Base-by-base conservation (phyloP, 805 yeast species). In the Blastobotrys muscicola region DNA sequence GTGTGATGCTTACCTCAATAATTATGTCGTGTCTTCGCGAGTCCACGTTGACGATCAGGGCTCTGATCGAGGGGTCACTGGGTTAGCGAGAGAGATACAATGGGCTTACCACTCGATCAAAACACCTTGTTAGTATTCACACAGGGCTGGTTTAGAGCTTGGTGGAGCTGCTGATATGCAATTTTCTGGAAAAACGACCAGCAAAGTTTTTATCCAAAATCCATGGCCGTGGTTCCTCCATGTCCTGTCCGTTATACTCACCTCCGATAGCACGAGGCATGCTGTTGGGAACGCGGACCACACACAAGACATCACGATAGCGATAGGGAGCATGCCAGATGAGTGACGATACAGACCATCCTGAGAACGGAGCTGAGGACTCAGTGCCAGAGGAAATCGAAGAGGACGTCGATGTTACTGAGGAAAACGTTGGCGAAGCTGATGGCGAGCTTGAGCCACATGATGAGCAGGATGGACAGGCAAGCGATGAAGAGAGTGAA, bases 61-160 rank as follows among this genome's bases (percentile, higher is more conserved):
- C 95, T 50, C 79, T 74, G 50, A 90, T 87, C 1, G 97, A 85
- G 1, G 98, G 97, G 60, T 90, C 98, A 60, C 97, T 58, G 15
- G 26, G 26, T 39, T 39, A 39, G 36, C 23, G 3, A 15, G 26
- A 13, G n/a, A 13, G 11, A 29, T 32, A 11, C 8, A 29, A 7
- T 36, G 2, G 9, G 15, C 49, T 33, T 41, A 56, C 61, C 59
- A 65, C 48, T 63, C 67, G 14, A 64, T 53, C 14, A 64, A 51
- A 31, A 57, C 56, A 29, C 69, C 70, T 48, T 45, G 33, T 52
- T 37, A 9, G n/a, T 31, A 11, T 31, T 31, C 33, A 31, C 31
- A 8, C n/a, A n/a, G n/a, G n/a, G n/a, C n/a, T n/a, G n/a, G n/a
- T n/a, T n/a, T n/a, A n/a, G n/a, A n/a, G n/a, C n/a, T n/a, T n/a